phyloP scores from a whole-genome alignment of 345 rosid genomes.

The Euphorbia pulcherrima region DNA sequence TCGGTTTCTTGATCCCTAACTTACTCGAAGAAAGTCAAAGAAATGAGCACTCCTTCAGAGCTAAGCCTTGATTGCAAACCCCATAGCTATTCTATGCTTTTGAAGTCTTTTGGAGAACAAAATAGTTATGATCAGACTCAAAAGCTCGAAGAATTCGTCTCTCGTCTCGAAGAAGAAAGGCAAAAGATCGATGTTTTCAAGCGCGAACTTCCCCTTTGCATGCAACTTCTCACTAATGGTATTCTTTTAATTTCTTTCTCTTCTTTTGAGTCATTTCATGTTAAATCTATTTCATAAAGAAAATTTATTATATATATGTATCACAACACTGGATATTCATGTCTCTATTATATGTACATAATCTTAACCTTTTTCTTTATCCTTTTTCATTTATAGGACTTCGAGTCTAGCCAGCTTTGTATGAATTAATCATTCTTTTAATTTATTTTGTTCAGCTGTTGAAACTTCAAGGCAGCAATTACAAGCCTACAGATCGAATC shows the following conservation, averaged over 20 bases:
- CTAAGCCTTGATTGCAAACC: constrained; percentile 81
- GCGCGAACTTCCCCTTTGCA: constrained; percentile 98
- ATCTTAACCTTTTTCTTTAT: constrained; percentile 24
- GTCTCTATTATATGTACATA: constrained; percentile 3
- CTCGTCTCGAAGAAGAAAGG: constrained; percentile 84
- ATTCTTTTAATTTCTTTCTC: not conserved
- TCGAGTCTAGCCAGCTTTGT: constrained; percentile 32
- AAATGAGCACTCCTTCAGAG: constrained; percentile 78
- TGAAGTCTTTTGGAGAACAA: constrained; percentile 80
- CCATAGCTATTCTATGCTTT: constrained; percentile 76
- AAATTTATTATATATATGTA: not conserved
- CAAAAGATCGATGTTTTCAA: constrained; percentile 97
- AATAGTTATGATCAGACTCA: constrained; percentile 46
- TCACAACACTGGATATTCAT: constrained; percentile 26
- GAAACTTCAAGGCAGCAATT: constrained; percentile 84
- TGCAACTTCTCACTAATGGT: constrained; percentile 98
- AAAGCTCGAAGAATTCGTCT: constrained; percentile 78
- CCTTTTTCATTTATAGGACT: constrained; percentile 36
- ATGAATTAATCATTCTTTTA: constrained; percentile 3
- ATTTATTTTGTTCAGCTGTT: constrained; percentile 47
- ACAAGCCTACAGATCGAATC: constrained; percentile 57
- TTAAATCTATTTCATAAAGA: too few species aligned
- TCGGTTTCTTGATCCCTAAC: not conserved
- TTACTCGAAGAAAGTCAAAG: not conserved
- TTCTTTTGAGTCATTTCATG: not conserved